A percentile compares a stretch with the other conserved stretches of the same genome.
Evolutionary conservation across 2,329 filamentous ascomycete genomes (phyloP).

Genomic region (Gliomastix tumulicola): DNA sequence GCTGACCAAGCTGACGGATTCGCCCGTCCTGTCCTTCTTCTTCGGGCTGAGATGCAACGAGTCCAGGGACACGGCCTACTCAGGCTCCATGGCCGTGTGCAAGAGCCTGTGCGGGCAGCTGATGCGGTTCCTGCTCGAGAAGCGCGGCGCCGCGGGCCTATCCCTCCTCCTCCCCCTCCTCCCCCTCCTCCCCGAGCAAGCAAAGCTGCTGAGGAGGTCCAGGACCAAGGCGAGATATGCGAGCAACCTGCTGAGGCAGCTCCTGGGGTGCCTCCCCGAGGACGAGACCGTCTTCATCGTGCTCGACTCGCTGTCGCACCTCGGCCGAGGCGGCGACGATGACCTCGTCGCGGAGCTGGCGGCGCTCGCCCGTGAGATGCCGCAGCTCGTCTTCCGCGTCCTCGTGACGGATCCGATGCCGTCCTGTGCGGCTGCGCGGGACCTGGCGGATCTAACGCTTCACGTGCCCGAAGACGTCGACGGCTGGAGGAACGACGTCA

Average conservation of each 20-base stretch:
- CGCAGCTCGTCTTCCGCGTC: background rate
- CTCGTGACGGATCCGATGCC: no score
- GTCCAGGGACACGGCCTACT: background rate
- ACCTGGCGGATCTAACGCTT: no score
- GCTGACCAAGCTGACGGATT: background rate
- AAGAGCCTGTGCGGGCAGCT: no score
- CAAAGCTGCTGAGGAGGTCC: background rate
- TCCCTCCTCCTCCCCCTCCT: background rate
- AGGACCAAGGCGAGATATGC: background rate
- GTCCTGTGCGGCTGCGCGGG: no score
- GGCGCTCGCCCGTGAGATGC: background rate
- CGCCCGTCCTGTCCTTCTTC: slow-evolving; percentile 1
- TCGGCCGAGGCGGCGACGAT: background rate
- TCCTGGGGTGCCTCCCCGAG: background rate
- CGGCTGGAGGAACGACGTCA: no score
- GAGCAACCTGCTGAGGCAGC: background rate
- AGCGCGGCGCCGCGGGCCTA: no score
- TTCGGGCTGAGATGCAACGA: background rate
- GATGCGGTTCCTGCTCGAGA: no score
- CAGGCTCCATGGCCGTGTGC: background rate
- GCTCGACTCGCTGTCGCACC: background rate
- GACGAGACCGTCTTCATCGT: background rate
- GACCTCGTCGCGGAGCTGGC: background rate
- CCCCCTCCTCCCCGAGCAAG: background rate
- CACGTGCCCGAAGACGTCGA: no score